Conservation (phyloP, 2,329 filamentous ascomycete genomes). For the Paradendryphiella salina region DNA sequence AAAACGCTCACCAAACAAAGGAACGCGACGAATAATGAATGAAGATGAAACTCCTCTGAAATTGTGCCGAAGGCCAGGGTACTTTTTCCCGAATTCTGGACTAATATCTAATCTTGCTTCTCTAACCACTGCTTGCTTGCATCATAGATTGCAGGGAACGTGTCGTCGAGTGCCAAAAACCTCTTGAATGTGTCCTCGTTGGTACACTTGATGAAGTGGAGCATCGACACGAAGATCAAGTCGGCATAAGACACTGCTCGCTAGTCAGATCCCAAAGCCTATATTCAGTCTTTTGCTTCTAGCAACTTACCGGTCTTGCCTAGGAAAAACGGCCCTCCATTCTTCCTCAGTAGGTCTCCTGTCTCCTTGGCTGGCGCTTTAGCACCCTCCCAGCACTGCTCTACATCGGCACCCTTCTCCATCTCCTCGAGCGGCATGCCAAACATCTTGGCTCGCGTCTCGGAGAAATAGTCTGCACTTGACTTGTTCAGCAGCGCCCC, state of each 20-base stretch:
- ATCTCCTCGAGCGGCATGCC: constrained; percentile 60
- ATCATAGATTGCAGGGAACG: constrained; percentile 44
- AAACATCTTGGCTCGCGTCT: constrained; percentile 54
- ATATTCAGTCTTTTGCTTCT: constrained; percentile 27
- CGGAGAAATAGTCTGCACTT: constrained; percentile 60
- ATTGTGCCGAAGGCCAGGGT: no score
- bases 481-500: constrained; percentile 55
- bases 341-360: constrained; percentile 57
- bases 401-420: constrained; percentile 54
- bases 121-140: constrained; percentile 49
- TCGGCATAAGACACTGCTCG: constrained; percentile 47
- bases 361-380: constrained; percentile 45
- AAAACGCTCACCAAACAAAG: no score
- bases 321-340: constrained; percentile 63
- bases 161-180: constrained; percentile 47
- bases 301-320: constrained; percentile 53
- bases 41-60: no score
- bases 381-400: constrained; percentile 55
- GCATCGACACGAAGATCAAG: constrained; percentile 58
- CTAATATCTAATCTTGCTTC: constrained; percentile 39
- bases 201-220: constrained; percentile 51
- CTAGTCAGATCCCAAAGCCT: not conserved
- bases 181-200: constrained; percentile 48
- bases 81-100: no score
- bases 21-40: no score